Percentiles rank a stretch among this genome's conserved stretches.
These are phyloP conservation scores for Diplotaxis tenuifolia DNA, from an alignment of 345 rosid species.

Conservation along the genomic window DNA sequence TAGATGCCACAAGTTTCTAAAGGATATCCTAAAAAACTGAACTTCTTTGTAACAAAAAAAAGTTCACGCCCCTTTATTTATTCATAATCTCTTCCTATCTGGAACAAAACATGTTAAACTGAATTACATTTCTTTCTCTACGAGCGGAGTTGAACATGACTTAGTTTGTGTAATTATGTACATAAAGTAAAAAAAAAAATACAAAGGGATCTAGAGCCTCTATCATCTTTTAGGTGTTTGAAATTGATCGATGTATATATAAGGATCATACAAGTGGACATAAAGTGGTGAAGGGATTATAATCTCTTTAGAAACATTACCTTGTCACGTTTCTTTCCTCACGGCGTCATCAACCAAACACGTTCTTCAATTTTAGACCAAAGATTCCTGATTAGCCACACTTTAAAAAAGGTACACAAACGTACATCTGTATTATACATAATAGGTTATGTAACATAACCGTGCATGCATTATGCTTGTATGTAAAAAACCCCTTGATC, in stretches of 20 bases:
- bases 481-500: neutral
- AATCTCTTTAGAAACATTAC: constrained; percentile 24
- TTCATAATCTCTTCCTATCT: neutral
- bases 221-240: constrained; percentile 12
- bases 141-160: neutral
- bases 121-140: neutral
- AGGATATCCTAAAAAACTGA: neutral
- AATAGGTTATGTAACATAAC: neutral
- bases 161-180: neutral
- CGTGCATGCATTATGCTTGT: neutral
- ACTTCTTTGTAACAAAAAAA: neutral
- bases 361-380: constrained; percentile 26
- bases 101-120: neutral
- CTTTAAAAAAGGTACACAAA: constrained; percentile 21
- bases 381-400: constrained; percentile 25
- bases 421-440: neutral
- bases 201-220: constrained; percentile 8
- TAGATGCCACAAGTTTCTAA: neutral
- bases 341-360: constrained; percentile 35
- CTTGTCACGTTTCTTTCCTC: constrained; percentile 37
- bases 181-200: neutral
- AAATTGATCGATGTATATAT: constrained; percentile 17
- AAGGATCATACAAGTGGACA: constrained; percentile 30
- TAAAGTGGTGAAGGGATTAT: constrained; percentile 22
- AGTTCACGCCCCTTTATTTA: no score